phyloP scores from a whole-genome alignment of 1,284 basidiomycete genomes.

The Phylloboletellus chloephorus region DNA sequence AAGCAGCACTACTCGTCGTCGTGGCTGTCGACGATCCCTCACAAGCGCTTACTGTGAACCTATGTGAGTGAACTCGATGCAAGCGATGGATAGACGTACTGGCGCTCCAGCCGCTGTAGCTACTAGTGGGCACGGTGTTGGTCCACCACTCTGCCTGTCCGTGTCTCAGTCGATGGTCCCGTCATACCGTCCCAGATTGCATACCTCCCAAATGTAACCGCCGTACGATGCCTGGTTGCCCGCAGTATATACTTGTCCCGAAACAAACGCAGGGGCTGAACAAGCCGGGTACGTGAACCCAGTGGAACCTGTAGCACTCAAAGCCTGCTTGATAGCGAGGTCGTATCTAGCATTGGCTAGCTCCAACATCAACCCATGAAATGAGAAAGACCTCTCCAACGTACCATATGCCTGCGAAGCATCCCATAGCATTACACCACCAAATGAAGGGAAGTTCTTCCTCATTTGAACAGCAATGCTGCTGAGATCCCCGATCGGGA shows the following conservation, averaged over 20 bases:
- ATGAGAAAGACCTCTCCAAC: conserved; percentile 13
- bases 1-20: conserved; percentile 20
- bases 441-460: conserved; percentile 62
- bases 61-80: conserved; percentile 2
- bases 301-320: conserved; percentile 56
- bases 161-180: not conserved
- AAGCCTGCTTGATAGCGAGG: conserved; percentile 54
- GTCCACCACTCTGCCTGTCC: conserved; percentile 57
- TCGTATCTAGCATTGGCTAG: conserved; percentile 59
- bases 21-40: conserved; percentile 18
- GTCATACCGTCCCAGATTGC: not conserved
- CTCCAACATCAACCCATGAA: conserved; percentile 5
- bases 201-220: conserved; percentile 64
- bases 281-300: conserved; percentile 63
- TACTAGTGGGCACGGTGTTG: conserved; percentile 42
- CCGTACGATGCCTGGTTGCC: conserved; percentile 49
- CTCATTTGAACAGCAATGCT: conserved; percentile 51
- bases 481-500: conserved; percentile 42
- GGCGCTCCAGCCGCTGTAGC: conserved; percentile 57
- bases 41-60: conserved; percentile 46
- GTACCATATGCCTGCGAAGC: conserved; percentile 62
- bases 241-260: conserved; percentile 48
- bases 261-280: conserved; percentile 47
- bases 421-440: conserved; percentile 72
- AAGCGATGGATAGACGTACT: conserved; percentile 38